Evolutionary conservation across 116 monocot genomes (phyloP).

Genomic region (Cymodocea nodosa): DNA sequence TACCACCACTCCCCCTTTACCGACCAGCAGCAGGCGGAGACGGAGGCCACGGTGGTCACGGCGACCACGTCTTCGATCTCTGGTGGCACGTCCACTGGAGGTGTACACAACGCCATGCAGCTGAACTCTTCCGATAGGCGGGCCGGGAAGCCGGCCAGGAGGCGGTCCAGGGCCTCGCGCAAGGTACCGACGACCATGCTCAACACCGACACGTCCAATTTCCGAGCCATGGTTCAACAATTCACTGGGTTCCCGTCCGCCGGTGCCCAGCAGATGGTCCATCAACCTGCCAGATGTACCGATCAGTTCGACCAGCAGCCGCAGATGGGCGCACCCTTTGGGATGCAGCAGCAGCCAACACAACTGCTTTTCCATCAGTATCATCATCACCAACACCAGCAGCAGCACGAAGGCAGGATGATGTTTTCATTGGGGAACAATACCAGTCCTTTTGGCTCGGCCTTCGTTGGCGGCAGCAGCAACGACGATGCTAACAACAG

Average conservation of each 20-base stretch:
- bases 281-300: background rate
- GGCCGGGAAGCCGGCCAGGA: constrained; percentile 16
- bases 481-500: background rate
- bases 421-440: background rate
- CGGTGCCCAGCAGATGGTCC: too few species aligned
- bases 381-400: background rate
- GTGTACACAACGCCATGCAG: background rate
- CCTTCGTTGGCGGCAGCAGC: background rate
- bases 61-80: background rate
- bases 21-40: background rate
- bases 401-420: background rate
- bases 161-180: constrained; percentile 41
- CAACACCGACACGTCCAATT: constrained; percentile 69
- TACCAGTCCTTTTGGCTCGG: background rate
- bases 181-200: constrained; percentile 66
- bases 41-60: background rate
- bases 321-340: background rate
- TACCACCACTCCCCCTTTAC: background rate
- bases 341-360: background rate
- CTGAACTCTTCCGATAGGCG: background rate
- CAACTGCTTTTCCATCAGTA: background rate
- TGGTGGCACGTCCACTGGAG: too few species aligned
- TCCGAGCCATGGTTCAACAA: constrained; percentile 86
- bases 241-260: constrained; percentile 57
- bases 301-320: background rate